Conservation (phyloP, 768 basidiomycete genomes). For the Phallus indusiatus region DNA sequence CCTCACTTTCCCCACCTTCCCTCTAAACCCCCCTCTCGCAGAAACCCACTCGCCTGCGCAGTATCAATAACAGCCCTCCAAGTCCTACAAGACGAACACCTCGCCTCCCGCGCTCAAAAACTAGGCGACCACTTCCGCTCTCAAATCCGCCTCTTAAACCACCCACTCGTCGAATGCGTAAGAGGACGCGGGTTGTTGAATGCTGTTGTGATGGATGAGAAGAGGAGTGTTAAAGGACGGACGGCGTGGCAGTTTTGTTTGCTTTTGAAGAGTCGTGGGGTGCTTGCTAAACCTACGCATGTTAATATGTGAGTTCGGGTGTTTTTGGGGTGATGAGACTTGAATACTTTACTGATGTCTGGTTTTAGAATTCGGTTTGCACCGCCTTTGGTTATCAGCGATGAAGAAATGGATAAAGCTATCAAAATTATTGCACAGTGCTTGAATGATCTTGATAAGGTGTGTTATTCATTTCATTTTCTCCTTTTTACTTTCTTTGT, state of each 20-base stretch:
- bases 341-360: not conserved
- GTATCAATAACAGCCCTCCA: slow-evolving; percentile 87
- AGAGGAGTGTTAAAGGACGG: slow-evolving; percentile 60
- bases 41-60: slow-evolving; percentile 94
- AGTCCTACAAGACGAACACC: slow-evolving; percentile 82
- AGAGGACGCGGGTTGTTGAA: no score
- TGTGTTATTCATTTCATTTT: slow-evolving; percentile 23
- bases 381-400: slow-evolving; percentile 86
- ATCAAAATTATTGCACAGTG: slow-evolving; percentile 69
- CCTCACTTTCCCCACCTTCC: not conserved
- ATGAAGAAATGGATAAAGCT: no score
- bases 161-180: no score
- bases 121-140: no score
- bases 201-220: slow-evolving; percentile 88
- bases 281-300: slow-evolving; percentile 95
- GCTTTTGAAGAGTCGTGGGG: slow-evolving; percentile 80
- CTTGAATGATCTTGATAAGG: slow-evolving; percentile 72
- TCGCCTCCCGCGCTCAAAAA: no score
- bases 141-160: no score
- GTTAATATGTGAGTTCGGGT: slow-evolving; percentile 70
- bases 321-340: no score
- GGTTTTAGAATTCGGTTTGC: slow-evolving; percentile 81
- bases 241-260: slow-evolving; percentile 96
- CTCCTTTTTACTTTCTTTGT: not conserved
- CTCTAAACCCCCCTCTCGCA: slow-evolving; percentile 19